These are phyloP conservation scores for Agaricus blazei DNA, from an alignment of 768 basidiomycete species.

Conservation along the genomic window DNA sequence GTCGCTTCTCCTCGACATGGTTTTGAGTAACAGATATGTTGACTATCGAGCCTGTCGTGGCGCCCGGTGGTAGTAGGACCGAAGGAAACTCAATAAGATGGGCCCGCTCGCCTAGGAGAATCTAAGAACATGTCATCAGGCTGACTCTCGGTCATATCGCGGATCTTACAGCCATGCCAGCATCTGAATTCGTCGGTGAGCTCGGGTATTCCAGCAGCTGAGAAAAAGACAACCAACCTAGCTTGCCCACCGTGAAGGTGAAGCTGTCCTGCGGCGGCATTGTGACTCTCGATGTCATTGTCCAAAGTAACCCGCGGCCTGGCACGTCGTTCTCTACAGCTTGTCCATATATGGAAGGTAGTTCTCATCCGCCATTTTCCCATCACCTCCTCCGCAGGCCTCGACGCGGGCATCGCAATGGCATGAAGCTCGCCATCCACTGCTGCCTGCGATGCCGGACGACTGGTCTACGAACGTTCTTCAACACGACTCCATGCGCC, in stretches of 20 bases:
- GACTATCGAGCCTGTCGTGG: constrained; percentile 91
- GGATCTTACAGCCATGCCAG: constrained; percentile 81
- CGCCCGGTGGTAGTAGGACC: constrained; percentile 86
- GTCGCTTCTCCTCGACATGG: constrained; percentile 72
- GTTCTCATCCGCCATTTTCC: not conserved
- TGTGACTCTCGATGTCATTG: constrained; percentile 6
- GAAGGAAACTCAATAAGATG: constrained; percentile 99
- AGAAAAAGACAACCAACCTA: constrained; percentile 53
- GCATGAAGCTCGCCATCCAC: constrained; percentile 1
- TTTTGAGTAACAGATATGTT: constrained; percentile 95
- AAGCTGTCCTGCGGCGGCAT: constrained; percentile 56
- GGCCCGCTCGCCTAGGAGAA: constrained; percentile 87
- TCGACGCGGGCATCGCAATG: not conserved
- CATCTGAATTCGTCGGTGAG: constrained; percentile 46
- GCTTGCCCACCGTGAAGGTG: constrained; percentile 93
- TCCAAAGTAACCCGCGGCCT: not conserved
- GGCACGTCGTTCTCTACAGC: not conserved
- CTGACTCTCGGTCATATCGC: not conserved
- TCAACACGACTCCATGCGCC: constrained; percentile 78
- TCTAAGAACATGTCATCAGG: constrained; percentile 37
- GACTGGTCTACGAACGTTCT: constrained; percentile 35
- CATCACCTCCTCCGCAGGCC: not conserved
- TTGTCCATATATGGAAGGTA: not conserved
- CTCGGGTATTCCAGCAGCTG: constrained; percentile 2
- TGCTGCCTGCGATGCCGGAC: constrained; percentile 19